phyloP scores from a whole-genome alignment of 108 stramenopile genomes.

The Cyclotella baltica region DNA sequence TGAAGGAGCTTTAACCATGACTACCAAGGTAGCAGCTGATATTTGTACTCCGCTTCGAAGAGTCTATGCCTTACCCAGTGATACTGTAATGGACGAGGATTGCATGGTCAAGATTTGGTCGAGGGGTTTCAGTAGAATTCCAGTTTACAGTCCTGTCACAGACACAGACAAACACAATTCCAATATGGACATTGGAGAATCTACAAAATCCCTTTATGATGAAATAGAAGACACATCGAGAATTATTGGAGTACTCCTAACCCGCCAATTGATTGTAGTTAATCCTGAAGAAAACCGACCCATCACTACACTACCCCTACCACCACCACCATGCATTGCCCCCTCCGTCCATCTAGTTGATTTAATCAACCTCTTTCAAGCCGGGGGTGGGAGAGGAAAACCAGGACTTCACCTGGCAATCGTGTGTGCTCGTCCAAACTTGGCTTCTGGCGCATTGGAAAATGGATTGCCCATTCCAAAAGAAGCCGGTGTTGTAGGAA shows the following conservation, averaged over 20 bases:
- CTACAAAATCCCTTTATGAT: not conserved
- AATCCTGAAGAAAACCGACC: slow-evolving; percentile 64
- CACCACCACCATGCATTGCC: slow-evolving; percentile 66
- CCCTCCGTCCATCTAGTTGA: slow-evolving; percentile 76
- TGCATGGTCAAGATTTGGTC: slow-evolving; percentile 69
- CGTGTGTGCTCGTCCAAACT: slow-evolving; percentile 67
- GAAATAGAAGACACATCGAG: slow-evolving; percentile 28
- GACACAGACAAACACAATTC: not conserved
- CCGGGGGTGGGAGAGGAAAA: slow-evolving; percentile 48
- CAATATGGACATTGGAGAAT: not conserved
- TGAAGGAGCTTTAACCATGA: slow-evolving; percentile 83
- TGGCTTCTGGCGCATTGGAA: slow-evolving; percentile 59
- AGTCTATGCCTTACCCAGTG: slow-evolving; percentile 64
- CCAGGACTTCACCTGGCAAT: slow-evolving; percentile 77
- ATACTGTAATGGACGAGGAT: slow-evolving; percentile 65
- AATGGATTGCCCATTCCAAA: slow-evolving; percentile 60
- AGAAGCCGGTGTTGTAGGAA: slow-evolving; percentile 73
- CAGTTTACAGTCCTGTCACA: slow-evolving; percentile 53
- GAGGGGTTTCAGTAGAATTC: slow-evolving; percentile 75
- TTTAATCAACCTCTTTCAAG: slow-evolving; percentile 80
- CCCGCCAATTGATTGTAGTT: slow-evolving; percentile 74
- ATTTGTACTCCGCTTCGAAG: slow-evolving; percentile 63
- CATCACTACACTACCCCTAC: slow-evolving; percentile 65
- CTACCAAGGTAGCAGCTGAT: slow-evolving; percentile 69
- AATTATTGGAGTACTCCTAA: slow-evolving; percentile 66